These are phyloP conservation scores for Candida tropicalis DNA, from an alignment of 1,139 yeast species.

Conservation along the genomic window DNA sequence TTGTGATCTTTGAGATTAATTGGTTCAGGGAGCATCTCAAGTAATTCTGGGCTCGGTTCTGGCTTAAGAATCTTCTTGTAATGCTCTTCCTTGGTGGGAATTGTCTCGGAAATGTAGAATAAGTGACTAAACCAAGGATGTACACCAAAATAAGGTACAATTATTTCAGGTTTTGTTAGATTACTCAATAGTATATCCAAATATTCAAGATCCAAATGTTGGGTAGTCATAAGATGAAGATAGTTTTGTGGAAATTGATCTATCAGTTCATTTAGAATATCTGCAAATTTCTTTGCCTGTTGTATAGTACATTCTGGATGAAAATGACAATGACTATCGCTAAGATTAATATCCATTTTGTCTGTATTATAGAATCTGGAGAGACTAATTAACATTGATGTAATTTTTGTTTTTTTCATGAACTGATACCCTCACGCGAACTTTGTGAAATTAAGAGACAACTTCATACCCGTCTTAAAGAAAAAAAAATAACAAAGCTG, in stretches of 20 bases:
- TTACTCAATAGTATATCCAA: slow-evolving; percentile 34
- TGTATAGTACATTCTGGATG: slow-evolving; percentile 18
- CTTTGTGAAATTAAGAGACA: too few relatives aligned
- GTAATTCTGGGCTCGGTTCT: slow-evolving; percentile 40
- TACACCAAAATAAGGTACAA: slow-evolving; percentile 73
- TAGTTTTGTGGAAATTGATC: slow-evolving; percentile 6
- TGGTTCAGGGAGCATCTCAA: slow-evolving; percentile 65
- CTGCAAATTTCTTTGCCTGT: slow-evolving; percentile 15
- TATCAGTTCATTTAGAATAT: slow-evolving; percentile 12
- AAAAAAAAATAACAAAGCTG: too few relatives aligned
- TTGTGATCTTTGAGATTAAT: slow-evolving; percentile 44
- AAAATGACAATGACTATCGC: slow-evolving; percentile 27
- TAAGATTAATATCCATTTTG: slow-evolving; percentile 5
- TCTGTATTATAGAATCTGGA: too few relatives aligned
- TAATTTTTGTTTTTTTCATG: too few relatives aligned
- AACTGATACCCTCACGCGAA: background rate
- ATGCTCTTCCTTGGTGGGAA: slow-evolving; percentile 45
- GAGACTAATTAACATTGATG: too few relatives aligned
- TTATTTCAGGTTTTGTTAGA: slow-evolving; percentile 21
- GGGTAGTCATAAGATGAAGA: slow-evolving; percentile 59
- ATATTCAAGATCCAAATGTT: slow-evolving; percentile 48
- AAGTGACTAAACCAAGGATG: slow-evolving; percentile 92
- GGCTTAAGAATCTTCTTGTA: slow-evolving; percentile 55
- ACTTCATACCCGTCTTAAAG: too few relatives aligned
- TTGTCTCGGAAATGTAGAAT: slow-evolving; percentile 32